Evolutionary conservation across 345 rosid species (phyloP).

Genomic region (Euclidium syriacum): DNA sequence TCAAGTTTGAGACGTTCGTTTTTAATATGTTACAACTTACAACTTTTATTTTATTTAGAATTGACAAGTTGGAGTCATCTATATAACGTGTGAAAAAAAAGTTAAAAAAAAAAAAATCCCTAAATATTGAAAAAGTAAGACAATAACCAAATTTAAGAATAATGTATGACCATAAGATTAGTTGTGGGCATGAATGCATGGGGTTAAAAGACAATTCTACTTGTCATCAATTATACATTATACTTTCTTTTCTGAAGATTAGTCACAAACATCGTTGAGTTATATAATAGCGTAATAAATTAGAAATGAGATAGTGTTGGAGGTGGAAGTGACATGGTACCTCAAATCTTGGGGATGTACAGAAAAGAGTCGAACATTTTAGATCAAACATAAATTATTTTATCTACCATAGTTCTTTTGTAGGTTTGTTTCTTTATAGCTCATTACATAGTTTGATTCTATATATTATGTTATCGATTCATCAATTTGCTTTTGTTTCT

Average conservation of each 20-base stretch:
- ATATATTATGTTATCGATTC: not conserved
- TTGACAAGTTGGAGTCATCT: conserved; percentile 1
- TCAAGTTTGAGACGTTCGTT: not conserved
- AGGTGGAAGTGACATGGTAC: conserved; percentile 40
- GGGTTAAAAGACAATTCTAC: not conserved
- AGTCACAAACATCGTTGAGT: conserved; percentile 17
- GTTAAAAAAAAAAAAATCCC: no score
- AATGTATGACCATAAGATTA: not conserved
- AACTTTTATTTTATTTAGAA: not conserved
- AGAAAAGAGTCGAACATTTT: conserved; percentile 25
- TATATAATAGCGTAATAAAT: conserved; percentile 21
- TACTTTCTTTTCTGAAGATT: not conserved
- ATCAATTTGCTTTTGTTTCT: conserved; percentile 5
- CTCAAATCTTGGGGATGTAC: conserved; percentile 37
- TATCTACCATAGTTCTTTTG: not conserved
- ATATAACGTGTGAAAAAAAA: not conserved
- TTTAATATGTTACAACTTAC: not conserved
- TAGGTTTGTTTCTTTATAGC: conserved; percentile 7
- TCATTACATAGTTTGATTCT: not conserved
- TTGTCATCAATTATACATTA: not conserved
- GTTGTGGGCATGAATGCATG: conserved; percentile 2
- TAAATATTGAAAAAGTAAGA: no score
- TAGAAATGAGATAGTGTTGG: conserved; percentile 29
- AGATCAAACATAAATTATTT: conserved; percentile 3
- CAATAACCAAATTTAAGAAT: no score